Evolutionary conservation across 2,329 filamentous ascomycete genomes (phyloP), one percentile per base, ranked within the genome.

Genomic region (Phyllosticta citrichinensis): DNA sequence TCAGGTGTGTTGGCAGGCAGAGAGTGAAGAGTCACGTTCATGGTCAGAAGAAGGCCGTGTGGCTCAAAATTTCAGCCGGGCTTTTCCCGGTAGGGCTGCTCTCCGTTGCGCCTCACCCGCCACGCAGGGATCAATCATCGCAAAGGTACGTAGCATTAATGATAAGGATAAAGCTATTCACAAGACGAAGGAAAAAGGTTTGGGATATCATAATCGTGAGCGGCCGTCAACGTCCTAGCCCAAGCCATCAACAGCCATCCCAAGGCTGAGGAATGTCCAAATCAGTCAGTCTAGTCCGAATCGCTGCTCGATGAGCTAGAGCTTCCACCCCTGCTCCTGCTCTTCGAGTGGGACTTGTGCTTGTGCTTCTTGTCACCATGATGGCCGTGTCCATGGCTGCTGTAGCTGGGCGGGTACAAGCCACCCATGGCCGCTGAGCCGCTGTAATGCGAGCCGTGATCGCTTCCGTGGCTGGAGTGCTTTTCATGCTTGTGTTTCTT

Each of bases 401-500:
- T 59, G 59, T 67, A 64, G 59, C 66, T 68, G 19, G 64, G 68
- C 53, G 69, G 69, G 56, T 74, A 74, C 52, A 74, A 62, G 11
- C 69, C 71, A 51, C 68, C 67, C 27, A 74, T 54, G 3, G 68
- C 72, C 58, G 72, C 72, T 22, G 68, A 70, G n/a, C 69, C 69
- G 25, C 66, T 68, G 55, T 72, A 67, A 17, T 67, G 66, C n/a
- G 64, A 67, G 50, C 55, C 55, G 22, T 52, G 33, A 14, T 61
- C 50, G 59, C 55, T 57, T 52, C 70, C 64, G 24, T 63, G 58
- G 52, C 68, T 64, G 50, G 62, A 35, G 55, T 62, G 52, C 61
- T 66, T 69, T 53, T 67, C 56, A 58, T 73, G 66, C 63, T 64
- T 70, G 58, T 73, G 65, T 66, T 73, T 73, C 65, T 73, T 70